phyloP scores from a whole-genome alignment of 371 early-diverging fungal genomes.

The Phascolomyces articulosus region DNA sequence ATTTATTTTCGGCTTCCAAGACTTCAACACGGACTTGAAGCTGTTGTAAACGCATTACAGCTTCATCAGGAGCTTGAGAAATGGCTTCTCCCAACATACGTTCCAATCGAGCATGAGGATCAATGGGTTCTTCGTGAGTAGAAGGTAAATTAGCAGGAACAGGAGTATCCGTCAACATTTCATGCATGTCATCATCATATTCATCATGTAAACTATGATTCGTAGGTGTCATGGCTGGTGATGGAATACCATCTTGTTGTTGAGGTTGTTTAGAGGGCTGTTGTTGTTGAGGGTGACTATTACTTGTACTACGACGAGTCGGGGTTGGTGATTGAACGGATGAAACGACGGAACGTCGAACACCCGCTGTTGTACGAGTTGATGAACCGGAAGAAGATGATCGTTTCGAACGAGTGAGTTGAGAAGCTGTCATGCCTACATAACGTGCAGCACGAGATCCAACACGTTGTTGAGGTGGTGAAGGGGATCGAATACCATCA shows the following conservation, averaged over 20 bases:
- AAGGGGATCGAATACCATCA: slow-evolving; percentile 31
- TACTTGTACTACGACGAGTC: slow-evolving; percentile 13
- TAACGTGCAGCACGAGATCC: slow-evolving; percentile 66
- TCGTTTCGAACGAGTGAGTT: slow-evolving; percentile 35
- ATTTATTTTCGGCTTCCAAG: slow-evolving; percentile 57
- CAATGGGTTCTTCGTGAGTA: slow-evolving; percentile 29
- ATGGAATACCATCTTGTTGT: slow-evolving; percentile 28
- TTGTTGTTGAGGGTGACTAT: neutral
- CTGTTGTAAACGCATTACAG: slow-evolving; percentile 53
- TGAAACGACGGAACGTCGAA: slow-evolving; percentile 1
- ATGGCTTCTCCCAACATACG: slow-evolving; percentile 44
- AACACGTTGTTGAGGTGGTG: slow-evolving; percentile 35
- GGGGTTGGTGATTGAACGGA: slow-evolving; percentile 22
- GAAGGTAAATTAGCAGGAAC: slow-evolving; percentile 31
- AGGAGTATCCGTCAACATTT: slow-evolving; percentile 43
- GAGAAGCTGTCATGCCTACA: slow-evolving; percentile 61
- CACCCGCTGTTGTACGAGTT: slow-evolving; percentile 1
- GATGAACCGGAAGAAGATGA: slow-evolving; percentile 8
- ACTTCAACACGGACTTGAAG: slow-evolving; percentile 54
- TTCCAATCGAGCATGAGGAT: slow-evolving; percentile 36
- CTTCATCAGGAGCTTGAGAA: slow-evolving; percentile 41
- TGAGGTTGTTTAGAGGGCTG: neutral
- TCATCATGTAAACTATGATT: slow-evolving; percentile 31
- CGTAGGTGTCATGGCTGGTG: slow-evolving; percentile 45
- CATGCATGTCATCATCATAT: slow-evolving; percentile 29